Percentiles rank a stretch among this genome's conserved stretches.
phyloP scores from a whole-genome alignment of 2,329 filamentous ascomycete species.

The Pseudocercospora pini-densiflorae region DNA sequence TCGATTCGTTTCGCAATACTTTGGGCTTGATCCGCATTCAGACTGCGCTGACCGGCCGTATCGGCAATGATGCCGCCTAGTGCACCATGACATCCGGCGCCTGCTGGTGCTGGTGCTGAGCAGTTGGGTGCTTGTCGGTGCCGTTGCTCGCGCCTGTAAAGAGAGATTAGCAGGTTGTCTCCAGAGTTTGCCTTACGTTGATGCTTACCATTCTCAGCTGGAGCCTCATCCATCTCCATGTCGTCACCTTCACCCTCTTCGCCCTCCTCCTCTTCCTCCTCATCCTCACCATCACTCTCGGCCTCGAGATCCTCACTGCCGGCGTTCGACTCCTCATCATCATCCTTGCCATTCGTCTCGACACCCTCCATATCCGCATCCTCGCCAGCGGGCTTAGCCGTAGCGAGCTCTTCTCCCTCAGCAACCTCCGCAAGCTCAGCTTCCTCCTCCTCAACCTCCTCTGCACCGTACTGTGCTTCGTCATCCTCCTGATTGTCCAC shows the following conservation, averaged over 20 bases:
- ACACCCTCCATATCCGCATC: conserved; percentile 78
- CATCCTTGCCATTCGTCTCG: conserved; percentile 60
- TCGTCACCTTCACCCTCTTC: conserved; percentile 41
- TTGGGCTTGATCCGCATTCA: neutral
- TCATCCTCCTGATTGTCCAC: conserved; percentile 86
- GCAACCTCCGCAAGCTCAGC: conserved; percentile 49
- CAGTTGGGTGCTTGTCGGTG: conserved; percentile 1
- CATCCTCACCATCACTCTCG: conserved; percentile 50
- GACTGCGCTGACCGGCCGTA: neutral
- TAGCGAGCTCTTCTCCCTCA: conserved; percentile 44
- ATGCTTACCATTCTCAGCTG: conserved; percentile 20
- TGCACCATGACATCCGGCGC: conserved; percentile 24
- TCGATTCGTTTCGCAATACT: neutral
- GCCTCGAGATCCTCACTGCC: conserved; percentile 58
- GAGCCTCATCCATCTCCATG: conserved; percentile 38
- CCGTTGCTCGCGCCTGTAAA: neutral
- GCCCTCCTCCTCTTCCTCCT: conserved; percentile 46
- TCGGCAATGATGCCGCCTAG: conserved; percentile 18
- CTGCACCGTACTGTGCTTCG: conserved; percentile 82
- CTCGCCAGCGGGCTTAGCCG: conserved; percentile 45
- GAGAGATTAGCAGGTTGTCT: no score
- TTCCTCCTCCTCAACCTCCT: conserved; percentile 71
- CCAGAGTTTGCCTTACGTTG: no score
- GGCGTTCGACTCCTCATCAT: conserved; percentile 69
- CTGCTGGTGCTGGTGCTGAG: conserved; percentile 16